These are phyloP conservation scores for Paratrimastix pyriformis DNA, from an alignment of 78 protist genomes.

Conservation along the genomic window DNA sequence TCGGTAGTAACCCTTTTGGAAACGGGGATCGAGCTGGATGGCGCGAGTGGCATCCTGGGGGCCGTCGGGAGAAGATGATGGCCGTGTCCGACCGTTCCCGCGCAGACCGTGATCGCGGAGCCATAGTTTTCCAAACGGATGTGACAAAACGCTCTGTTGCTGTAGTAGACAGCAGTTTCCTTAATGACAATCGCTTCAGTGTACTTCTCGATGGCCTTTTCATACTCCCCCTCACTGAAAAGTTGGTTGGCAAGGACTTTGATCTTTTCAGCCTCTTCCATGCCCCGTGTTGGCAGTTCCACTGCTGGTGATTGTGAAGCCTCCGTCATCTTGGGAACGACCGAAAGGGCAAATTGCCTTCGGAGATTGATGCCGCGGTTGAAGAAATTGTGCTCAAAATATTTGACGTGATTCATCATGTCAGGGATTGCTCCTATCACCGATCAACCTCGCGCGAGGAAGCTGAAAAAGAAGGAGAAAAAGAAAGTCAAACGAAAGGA, in stretches of 20 bases:
- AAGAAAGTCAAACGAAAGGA: not conserved
- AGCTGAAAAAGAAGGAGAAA: not conserved
- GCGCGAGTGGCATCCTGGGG: constrained; percentile 1
- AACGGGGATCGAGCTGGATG: not conserved
- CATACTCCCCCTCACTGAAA: constrained; percentile 22
- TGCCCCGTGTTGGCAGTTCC: not conserved
- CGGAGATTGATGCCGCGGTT: not conserved
- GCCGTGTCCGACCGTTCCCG: constrained; percentile 12
- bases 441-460: not conserved
- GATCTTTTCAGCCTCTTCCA: not conserved
- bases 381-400: not conserved
- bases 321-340: not conserved
- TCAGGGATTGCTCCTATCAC: not conserved
- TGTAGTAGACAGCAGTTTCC: constrained; percentile 13
- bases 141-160: constrained; percentile 32
- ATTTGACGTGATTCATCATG: not conserved
- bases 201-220: constrained; percentile 28
- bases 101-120: not conserved
- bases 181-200: constrained; percentile 19
- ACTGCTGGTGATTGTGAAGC: not conserved
- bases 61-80: no score
- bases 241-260: constrained; percentile 33
- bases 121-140: constrained; percentile 20
- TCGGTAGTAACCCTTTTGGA: constrained; percentile 1
- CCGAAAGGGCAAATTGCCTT: not conserved